Percentiles rank a stretch among this genome's conserved stretches.
Evolutionary conservation across 2,329 filamentous ascomycete species (phyloP).

Genomic region (Colletotrichum sp.): DNA sequence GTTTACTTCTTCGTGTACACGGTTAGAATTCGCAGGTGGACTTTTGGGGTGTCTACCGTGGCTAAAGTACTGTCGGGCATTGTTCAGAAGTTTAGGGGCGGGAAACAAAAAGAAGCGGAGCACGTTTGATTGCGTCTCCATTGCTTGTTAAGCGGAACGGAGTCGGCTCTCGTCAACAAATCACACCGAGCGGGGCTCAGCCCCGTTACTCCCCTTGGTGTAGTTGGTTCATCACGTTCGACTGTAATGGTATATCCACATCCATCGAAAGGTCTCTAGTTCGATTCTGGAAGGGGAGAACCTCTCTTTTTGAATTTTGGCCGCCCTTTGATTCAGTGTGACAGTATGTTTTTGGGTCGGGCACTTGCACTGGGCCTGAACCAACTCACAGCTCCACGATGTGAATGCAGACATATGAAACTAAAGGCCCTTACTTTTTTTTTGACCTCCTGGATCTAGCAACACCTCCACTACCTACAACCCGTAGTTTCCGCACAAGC

Average conservation of each 20-base stretch:
- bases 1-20: slow-evolving; percentile 82
- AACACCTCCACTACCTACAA: not conserved
- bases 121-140: not conserved
- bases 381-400: too few species aligned
- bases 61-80: not conserved
- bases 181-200: not conserved
- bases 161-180: not conserved
- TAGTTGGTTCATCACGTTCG: slow-evolving; percentile 12
- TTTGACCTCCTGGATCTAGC: not conserved
- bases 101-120: not conserved
- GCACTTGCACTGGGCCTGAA: not conserved
- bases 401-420: not conserved
- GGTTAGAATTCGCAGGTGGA: slow-evolving; percentile 72
- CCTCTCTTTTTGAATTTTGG: not conserved
- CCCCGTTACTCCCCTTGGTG: not conserved
- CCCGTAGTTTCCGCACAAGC: not conserved
- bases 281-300: slow-evolving; percentile 8
- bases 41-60: slow-evolving; percentile 55
- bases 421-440: not conserved
- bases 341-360: not conserved
- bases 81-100: not conserved
- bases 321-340: not conserved
- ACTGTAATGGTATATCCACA: not conserved
- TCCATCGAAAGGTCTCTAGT: slow-evolving; percentile 8
- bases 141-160: not conserved